These are phyloP conservation scores for Mycena haematopus DNA, from an alignment of 768 basidiomycete genomes.

Conservation along the genomic window DNA sequence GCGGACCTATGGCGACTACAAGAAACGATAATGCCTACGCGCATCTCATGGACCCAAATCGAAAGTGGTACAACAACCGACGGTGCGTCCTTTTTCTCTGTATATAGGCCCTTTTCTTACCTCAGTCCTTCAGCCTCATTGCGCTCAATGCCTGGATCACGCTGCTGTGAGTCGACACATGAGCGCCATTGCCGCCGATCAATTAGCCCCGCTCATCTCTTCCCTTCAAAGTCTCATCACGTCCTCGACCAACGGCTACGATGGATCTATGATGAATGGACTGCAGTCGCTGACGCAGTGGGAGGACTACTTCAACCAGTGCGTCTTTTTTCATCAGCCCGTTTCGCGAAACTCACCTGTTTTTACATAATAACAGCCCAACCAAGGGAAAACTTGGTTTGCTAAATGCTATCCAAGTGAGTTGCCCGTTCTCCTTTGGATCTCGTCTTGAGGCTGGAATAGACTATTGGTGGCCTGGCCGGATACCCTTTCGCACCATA, in stretches of 20 bases:
- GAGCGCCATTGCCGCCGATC: conserved; percentile 22
- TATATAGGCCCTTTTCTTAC: neutral
- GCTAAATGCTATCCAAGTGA: conserved; percentile 58
- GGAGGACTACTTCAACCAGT: conserved; percentile 44
- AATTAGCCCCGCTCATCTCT: conserved; percentile 2
- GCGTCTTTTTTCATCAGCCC: no score
- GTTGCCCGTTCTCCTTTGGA: no score
- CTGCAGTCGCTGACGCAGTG: conserved; percentile 72
- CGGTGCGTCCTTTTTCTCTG: conserved; percentile 35
- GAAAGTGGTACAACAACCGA: conserved; percentile 56
- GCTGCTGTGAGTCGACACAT: conserved; percentile 52
- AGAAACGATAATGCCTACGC: no score
- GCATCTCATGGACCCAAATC: conserved; percentile 43
- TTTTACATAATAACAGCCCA: conserved; percentile 68
- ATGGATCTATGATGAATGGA: conserved; percentile 82
- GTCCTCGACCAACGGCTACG: conserved; percentile 77
- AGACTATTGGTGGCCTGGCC: conserved; percentile 75
- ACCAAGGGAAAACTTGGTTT: conserved; percentile 45
- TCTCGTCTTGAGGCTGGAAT: no score
- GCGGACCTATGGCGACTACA: no score
- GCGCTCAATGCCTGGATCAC: conserved; percentile 72
- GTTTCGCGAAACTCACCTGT: no score
- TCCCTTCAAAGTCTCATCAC: conserved; percentile 59
- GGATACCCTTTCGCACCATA: conserved; percentile 77
- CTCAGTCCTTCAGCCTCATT: conserved; percentile 53